These are phyloP conservation scores for Cutaneotrichosporon mucoides DNA, from an alignment of 1,284 basidiomycete species.

Conservation along the genomic window DNA sequence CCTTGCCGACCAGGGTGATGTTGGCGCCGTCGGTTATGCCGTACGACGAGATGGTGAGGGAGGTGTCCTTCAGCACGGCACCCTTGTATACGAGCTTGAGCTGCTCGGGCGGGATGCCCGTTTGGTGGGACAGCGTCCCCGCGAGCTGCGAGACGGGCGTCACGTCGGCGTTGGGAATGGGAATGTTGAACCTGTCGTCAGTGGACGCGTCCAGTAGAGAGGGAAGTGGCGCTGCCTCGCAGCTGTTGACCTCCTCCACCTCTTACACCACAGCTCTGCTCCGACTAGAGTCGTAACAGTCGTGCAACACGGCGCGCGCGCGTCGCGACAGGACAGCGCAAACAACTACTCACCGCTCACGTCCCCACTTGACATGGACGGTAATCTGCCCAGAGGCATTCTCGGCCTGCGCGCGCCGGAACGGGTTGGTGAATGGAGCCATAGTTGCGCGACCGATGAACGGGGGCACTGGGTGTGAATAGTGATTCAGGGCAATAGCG, in stretches of 20 bases:
- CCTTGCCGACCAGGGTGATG: conserved; percentile 44
- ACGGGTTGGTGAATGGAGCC: conserved; percentile 43
- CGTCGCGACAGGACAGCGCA: too few relatives aligned
- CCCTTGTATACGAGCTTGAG: conserved; percentile 50
- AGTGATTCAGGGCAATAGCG: too few relatives aligned
- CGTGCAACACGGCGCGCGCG: too few relatives aligned
- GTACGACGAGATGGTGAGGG: conserved; percentile 45
- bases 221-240: neutral
- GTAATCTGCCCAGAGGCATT: conserved; percentile 37
- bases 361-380: conserved; percentile 44
- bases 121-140: conserved; percentile 44
- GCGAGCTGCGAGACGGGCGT: conserved; percentile 43
- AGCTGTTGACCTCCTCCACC: neutral
- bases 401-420: conserved; percentile 42
- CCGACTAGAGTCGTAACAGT: neutral
- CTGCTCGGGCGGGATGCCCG: conserved; percentile 34
- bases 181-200: conserved; percentile 46
- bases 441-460: conserved; percentile 13
- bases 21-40: conserved; percentile 44
- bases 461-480: conserved; percentile 4
- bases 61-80: conserved; percentile 48
- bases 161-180: conserved; percentile 42
- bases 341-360: conserved; percentile 20
- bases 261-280: neutral
- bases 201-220: neutral